A percentile compares a stretch with the other conserved stretches of the same genome.
Conservation (phyloP, 192 early-diverging fungal genomes). For the Coemansia sp. region DNA sequence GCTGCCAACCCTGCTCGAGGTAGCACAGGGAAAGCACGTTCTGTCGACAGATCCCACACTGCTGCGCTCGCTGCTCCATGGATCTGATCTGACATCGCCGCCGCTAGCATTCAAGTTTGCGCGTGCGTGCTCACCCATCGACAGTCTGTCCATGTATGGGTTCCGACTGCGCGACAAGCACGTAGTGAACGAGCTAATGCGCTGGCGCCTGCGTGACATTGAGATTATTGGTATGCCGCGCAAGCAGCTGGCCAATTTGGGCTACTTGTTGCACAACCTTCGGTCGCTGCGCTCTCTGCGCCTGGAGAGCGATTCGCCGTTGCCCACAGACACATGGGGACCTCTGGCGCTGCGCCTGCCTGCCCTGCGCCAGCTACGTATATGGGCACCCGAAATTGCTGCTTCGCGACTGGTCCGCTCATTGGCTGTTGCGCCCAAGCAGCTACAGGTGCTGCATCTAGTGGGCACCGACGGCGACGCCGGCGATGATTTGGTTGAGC, state of each 20-base stretch:
- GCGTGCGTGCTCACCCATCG: conserved; percentile 44
- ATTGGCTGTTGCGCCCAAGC: conserved; percentile 7
- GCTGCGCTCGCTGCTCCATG: conserved; percentile 41
- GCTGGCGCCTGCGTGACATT: conserved; percentile 47
- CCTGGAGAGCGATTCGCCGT: conserved; percentile 38
- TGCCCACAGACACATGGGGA: conserved; percentile 38
- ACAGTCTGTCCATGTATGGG: conserved; percentile 43
- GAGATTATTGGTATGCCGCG: conserved; percentile 47
- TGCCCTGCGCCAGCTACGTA: conserved; percentile 27
- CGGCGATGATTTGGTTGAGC: conserved; percentile 25
- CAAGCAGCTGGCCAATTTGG: conserved; percentile 40
- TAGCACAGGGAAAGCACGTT: conserved; percentile 41
- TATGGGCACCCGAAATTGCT: conserved; percentile 39
- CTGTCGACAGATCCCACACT: conserved; percentile 34
- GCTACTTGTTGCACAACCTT: conserved; percentile 32
- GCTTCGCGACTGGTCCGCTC: conserved; percentile 21
- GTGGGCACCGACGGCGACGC: conserved; percentile 28
- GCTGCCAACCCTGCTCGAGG: conserved; percentile 37
- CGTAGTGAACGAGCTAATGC: conserved; percentile 44
- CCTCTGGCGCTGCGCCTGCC: conserved; percentile 32
- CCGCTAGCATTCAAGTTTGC: conserved; percentile 42
- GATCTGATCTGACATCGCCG: conserved; percentile 41
- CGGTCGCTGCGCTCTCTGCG: conserved; percentile 34
- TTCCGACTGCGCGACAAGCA: conserved; percentile 48
- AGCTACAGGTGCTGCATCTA: conserved; percentile 29